These are phyloP conservation scores for Cadophora sp. DNA, from an alignment of 2,329 filamentous ascomycete species.

Conservation along the genomic window DNA sequence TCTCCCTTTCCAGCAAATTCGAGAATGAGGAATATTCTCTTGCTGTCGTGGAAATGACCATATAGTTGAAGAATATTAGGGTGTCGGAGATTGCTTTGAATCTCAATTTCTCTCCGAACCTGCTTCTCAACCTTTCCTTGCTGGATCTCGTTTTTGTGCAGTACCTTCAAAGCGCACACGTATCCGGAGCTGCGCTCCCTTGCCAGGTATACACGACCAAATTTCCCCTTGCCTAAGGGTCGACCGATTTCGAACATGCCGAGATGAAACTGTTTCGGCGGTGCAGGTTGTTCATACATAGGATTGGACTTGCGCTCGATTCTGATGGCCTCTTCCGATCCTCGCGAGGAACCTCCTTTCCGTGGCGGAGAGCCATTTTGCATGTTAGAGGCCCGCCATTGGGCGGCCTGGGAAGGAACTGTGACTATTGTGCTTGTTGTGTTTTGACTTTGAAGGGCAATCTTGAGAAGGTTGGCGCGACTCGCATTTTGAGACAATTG, in stretches of 20 bases:
- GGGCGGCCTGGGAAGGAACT: conserved; percentile 69
- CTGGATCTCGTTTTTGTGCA: conserved; percentile 74
- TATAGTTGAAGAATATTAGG: conserved; percentile 74
- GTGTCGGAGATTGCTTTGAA: conserved; percentile 75
- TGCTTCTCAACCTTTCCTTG: conserved; percentile 74
- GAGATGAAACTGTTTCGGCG: conserved; percentile 71
- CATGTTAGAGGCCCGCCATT: conserved; percentile 54
- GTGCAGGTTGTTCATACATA: conserved; percentile 62
- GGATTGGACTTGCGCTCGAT: conserved; percentile 58
- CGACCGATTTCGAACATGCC: conserved; percentile 81
- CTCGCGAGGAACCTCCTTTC: conserved; percentile 53
- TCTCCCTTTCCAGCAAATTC: conserved; percentile 77
- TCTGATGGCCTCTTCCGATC: conserved; percentile 56
- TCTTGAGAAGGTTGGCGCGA: conserved; percentile 84
- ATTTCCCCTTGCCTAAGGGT: conserved; percentile 76
- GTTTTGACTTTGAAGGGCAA: conserved; percentile 81
- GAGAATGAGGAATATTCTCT: conserved; percentile 75
- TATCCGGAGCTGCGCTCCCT: conserved; percentile 72
- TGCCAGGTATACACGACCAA: conserved; percentile 75
- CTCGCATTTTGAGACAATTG: conserved; percentile 60
- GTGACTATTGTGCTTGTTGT: conserved; percentile 71
- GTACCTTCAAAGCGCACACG: conserved; percentile 75
- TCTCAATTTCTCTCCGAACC: conserved; percentile 76
- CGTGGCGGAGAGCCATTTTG: conserved; percentile 57
- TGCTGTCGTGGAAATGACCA: conserved; percentile 77